Evolutionary conservation across 768 basidiomycete genomes (phyloP), one percentile per base, ranked within the genome.

Genomic region (Boletus rubescentipes): DNA sequence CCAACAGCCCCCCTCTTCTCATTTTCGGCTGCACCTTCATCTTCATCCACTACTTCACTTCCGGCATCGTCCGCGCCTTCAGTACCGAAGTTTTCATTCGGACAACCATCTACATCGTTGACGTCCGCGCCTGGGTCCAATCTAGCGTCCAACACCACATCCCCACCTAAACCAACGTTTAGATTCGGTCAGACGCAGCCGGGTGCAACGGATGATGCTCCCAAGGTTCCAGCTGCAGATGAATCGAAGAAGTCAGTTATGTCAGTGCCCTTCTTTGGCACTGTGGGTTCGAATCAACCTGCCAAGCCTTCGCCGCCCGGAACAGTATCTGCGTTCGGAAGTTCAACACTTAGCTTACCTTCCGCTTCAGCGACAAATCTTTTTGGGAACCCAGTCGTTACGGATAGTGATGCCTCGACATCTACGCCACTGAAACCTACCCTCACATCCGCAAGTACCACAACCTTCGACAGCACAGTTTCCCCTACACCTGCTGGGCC

Each of bases 81-180:
- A 3, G 39, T 36, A 37, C 58, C 66, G 20, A 62, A 61, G 31
- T 70, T 70, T 46, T 60, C 62, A 14, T 71, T 70, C 21, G 68
- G 57, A n/a, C 63, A 59, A 30, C 48, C 53, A 14, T 37, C 62
- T 26, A 36, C 42, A 16, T 31, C 51, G 35, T 51, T 61, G 4
- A 38, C 46, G 18, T 47, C 52, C 9, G 18, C 43, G 2, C 49
- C 62, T 14, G 29, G 40, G 6, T 31, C 55, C 29, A 46, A 57
- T 36, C 32, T 61, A 3, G 32, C 49, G 1, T 34, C 52, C 2
- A 45, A 56, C 20, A 47, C 57, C 26, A 32, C 51, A 35, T 46
- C 59, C 16, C 69, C 64, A 29, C 54, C 67, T 18, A 67, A 70
- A 38, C 36, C 51, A 4, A 56, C 55, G 2, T 59, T 61, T 36